Evolutionary conservation across 176 grass and related monocot species (phyloP).

Genomic region (Hsuehochloa calcarea): DNA sequence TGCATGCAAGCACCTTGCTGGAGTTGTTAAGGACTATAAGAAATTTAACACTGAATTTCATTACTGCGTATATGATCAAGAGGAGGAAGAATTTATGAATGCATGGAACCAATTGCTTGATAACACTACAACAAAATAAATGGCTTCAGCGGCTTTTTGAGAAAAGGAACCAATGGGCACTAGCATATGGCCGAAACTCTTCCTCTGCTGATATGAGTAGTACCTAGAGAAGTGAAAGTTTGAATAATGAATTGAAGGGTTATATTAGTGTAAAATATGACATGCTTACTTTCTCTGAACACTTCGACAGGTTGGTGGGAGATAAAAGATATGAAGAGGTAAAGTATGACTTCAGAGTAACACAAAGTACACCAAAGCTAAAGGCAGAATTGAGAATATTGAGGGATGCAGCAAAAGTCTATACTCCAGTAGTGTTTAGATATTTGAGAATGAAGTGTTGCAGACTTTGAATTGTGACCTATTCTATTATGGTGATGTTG

Average conservation of each 20-base stretch:
- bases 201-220: not conserved
- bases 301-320: not conserved
- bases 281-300: constrained; percentile 7
- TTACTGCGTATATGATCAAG: not conserved
- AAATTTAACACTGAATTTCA: constrained; percentile 8
- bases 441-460: not conserved
- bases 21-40: not conserved
- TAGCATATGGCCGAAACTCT: not conserved
- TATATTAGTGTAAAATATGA: constrained; percentile 4
- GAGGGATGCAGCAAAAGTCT: not conserved
- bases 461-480: not conserved
- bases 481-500: not conserved
- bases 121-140: not conserved
- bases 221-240: not conserved
- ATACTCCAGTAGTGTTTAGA: not conserved
- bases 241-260: constrained; percentile 1
- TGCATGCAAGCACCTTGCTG: constrained; percentile 3
- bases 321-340: constrained; percentile 18
- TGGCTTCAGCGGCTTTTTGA: not conserved
- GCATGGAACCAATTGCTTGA: not conserved
- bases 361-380: not conserved
- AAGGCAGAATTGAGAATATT: not conserved
- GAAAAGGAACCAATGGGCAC: not conserved
- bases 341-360: not conserved
- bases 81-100: not conserved